Evolutionary conservation across 768 basidiomycete species (phyloP).

Genomic region (Tricholoma furcatifolium): DNA sequence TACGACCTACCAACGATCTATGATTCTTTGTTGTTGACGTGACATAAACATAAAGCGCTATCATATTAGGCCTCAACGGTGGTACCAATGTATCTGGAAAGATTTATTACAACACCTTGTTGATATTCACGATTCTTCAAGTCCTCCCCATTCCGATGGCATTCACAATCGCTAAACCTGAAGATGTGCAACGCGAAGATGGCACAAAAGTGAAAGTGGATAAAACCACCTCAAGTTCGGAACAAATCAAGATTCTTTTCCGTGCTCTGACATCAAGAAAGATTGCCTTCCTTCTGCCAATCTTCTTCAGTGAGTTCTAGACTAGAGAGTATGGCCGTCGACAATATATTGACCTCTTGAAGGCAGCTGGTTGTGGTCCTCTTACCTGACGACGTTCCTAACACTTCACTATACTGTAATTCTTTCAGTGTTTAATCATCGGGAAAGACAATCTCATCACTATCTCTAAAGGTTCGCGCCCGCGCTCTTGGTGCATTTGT

Average conservation of each 20-base stretch:
- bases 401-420: slow-evolving; percentile 18
- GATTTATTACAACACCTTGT: slow-evolving; percentile 13
- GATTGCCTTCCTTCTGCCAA: slow-evolving; percentile 10
- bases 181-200: slow-evolving; percentile 18
- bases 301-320: slow-evolving; percentile 14
- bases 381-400: slow-evolving; percentile 19
- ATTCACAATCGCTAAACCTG: slow-evolving; percentile 17
- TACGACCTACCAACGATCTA: too few species aligned
- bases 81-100: slow-evolving; percentile 18
- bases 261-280: slow-evolving; percentile 9
- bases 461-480: slow-evolving; percentile 14
- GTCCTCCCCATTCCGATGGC: slow-evolving; percentile 12
- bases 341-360: background rate
- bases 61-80: slow-evolving; percentile 17
- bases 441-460: background rate
- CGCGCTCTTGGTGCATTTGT: slow-evolving; percentile 19
- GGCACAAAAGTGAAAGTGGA: slow-evolving; percentile 18
- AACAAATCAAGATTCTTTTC: slow-evolving; percentile 14
- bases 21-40: too few species aligned
- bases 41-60: background rate
- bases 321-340: background rate
- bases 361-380: slow-evolving; percentile 23
- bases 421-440: background rate
- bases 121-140: slow-evolving; percentile 16
- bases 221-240: slow-evolving; percentile 9